These are phyloP conservation scores for Carex scoparia DNA, from an alignment of 176 grass and related monocot species.

Conservation along the genomic window DNA sequence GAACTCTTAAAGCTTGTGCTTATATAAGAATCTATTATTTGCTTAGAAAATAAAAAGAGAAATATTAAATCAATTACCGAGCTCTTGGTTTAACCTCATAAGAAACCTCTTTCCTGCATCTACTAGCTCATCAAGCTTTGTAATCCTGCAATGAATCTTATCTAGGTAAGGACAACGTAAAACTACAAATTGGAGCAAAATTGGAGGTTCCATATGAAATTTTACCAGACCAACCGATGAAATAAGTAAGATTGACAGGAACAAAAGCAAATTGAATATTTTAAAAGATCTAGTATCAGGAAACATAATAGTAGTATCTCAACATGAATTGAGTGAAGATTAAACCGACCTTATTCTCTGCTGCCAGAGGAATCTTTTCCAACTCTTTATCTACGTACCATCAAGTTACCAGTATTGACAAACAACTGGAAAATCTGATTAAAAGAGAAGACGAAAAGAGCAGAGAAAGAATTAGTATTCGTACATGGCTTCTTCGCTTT, in stretches of 20 bases:
- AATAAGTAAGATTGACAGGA: background rate
- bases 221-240: background rate
- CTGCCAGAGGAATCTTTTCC: background rate
- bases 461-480: background rate
- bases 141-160: conserved; percentile 26
- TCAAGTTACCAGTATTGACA: background rate
- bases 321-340: conserved; percentile 45
- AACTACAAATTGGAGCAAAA: background rate
- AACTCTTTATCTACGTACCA: conserved; percentile 6
- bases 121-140: conserved; percentile 51
- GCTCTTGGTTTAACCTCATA: conserved; percentile 30
- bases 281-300: too few species aligned
- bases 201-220: background rate
- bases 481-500: background rate
- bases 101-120: conserved; percentile 49
- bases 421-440: background rate
- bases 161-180: background rate
- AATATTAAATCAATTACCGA: conserved; percentile 35
- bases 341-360: background rate
- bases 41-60: background rate
- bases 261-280: background rate
- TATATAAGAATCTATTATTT: too few species aligned
- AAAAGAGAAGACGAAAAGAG: background rate
- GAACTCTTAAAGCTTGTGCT: too few species aligned
- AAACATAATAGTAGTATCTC: conserved; percentile 14